Conservation (phyloP, 169 alveolate species). For the Cryptosporidium meleagridis region DNA sequence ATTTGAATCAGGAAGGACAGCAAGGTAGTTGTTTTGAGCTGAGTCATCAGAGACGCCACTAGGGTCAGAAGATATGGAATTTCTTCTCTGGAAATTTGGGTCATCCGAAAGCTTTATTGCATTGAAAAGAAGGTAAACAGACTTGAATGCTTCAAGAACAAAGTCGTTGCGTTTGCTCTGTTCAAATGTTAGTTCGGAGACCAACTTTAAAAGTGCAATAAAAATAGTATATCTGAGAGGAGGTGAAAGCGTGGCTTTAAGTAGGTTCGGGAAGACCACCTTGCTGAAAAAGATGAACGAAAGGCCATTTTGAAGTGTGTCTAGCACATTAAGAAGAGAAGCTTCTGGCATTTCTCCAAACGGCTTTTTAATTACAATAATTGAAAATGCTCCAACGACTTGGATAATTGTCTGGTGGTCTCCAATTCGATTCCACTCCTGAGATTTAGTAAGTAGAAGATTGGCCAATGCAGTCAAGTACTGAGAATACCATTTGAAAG, state of each 20-base stretch:
- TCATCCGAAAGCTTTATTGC: slow-evolving; percentile 26
- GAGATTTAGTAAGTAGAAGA: slow-evolving; percentile 79
- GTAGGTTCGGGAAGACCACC: slow-evolving; percentile 54
- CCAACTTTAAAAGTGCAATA: slow-evolving; percentile 26
- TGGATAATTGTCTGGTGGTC: slow-evolving; percentile 38
- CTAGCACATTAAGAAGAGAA: slow-evolving; percentile 26
- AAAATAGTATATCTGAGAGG: slow-evolving; percentile 34
- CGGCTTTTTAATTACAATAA: slow-evolving; percentile 42
- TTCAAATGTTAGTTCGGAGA: slow-evolving; percentile 7
- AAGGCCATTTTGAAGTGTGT: slow-evolving; percentile 45
- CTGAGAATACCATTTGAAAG: slow-evolving; percentile 79
- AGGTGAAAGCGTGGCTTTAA: slow-evolving; percentile 66
- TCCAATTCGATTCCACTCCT: slow-evolving; percentile 66
- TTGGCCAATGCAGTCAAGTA: slow-evolving; percentile 82
- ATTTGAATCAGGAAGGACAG: not conserved
- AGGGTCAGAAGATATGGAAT: slow-evolving; percentile 3
- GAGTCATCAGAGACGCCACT: not conserved
- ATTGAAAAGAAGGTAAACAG: slow-evolving; percentile 14
- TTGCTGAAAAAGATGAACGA: slow-evolving; percentile 47
- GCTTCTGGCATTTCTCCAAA: slow-evolving; percentile 5
- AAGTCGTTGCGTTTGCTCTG: slow-evolving; percentile 4
- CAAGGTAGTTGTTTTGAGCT: not conserved
- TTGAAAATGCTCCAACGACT: slow-evolving; percentile 46
- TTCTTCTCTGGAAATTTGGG: slow-evolving; percentile 29
- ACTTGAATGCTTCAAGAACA: slow-evolving; percentile 51